phyloP scores from a whole-genome alignment of 768 basidiomycete species.

The Trametes maxima region DNA sequence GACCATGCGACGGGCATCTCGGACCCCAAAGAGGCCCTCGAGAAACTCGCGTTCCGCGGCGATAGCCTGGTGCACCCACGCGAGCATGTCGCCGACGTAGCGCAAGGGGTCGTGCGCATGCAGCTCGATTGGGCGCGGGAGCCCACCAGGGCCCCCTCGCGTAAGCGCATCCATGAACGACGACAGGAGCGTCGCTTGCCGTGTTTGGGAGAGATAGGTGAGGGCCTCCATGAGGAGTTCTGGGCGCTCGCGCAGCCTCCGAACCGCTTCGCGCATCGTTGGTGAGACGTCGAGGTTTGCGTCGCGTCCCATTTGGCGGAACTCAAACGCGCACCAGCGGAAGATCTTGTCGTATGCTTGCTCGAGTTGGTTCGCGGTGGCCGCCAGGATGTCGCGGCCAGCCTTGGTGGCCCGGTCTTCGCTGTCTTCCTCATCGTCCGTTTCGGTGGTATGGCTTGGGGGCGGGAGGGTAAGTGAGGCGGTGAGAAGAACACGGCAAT shows the following conservation, averaged over 20 bases:
- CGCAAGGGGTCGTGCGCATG: constrained; percentile 97
- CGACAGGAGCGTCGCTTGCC: constrained; percentile 78
- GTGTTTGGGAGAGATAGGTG: constrained; percentile 73
- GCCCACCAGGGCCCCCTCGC: constrained; percentile 79
- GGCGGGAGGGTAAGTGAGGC: constrained; percentile 3
- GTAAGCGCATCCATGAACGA: constrained; percentile 88
- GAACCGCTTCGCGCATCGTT: constrained; percentile 71
- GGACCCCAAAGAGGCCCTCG: constrained; percentile 80
- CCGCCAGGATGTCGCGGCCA: constrained; percentile 88
- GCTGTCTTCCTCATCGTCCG: constrained; percentile 4
- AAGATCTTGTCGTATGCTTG: constrained; percentile 88
- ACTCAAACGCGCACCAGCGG: constrained; percentile 84
- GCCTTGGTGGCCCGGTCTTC: constrained; percentile 20
- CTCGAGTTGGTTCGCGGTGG: constrained; percentile 81
- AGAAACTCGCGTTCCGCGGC: constrained; percentile 95
- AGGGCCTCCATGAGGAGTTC: constrained; percentile 85
- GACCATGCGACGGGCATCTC: constrained; percentile 68
- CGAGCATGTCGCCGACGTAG: constrained; percentile 98
- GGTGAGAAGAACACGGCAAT: constrained; percentile 85
- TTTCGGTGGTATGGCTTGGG: not conserved
- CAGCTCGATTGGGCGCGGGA: constrained; percentile 92
- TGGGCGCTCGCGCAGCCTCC: constrained; percentile 72
- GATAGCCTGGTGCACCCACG: constrained; percentile 96
- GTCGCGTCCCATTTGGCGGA: constrained; percentile 76
- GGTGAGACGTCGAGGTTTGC: constrained; percentile 67